Conservation (phyloP, 2,329 filamentous ascomycete genomes). For the Paecilomyces sp. region DNA sequence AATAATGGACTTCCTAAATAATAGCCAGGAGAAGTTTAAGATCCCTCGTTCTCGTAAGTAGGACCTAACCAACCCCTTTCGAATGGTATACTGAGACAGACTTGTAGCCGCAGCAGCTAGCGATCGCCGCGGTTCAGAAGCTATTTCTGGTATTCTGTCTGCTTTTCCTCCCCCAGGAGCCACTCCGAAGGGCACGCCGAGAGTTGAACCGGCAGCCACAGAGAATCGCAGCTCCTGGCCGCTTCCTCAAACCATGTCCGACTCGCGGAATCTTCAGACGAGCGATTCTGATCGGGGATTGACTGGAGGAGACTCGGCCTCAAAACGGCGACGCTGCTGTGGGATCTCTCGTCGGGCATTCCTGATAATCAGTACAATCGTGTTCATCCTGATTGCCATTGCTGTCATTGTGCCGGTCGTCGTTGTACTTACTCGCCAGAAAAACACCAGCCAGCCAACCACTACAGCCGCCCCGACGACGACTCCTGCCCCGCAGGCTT, state of each 20-base stretch:
- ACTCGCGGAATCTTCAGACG: constrained; percentile 22
- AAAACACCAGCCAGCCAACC: constrained; percentile 28
- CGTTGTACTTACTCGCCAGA: constrained; percentile 52
- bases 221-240: constrained; percentile 35
- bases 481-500: constrained; percentile 50
- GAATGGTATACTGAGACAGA: constrained; percentile 3
- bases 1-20: constrained; percentile 41
- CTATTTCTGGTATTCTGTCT: constrained; percentile 58
- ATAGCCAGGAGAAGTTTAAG: constrained; percentile 17
- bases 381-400: constrained; percentile 67
- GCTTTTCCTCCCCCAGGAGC: constrained; percentile 54
- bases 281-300: constrained; percentile 10
- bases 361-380: constrained; percentile 55
- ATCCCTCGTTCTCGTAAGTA: constrained; percentile 19
- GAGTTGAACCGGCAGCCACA: constrained; percentile 33
- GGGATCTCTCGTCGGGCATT: constrained; percentile 78
- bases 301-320: constrained; percentile 10
- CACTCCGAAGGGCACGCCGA: constrained; percentile 38
- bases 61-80: constrained; percentile 2
- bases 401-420: constrained; percentile 73
- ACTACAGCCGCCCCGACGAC: constrained; percentile 21
- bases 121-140: constrained; percentile 40
- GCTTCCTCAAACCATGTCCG: constrained; percentile 27
- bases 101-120: constrained; percentile 2
- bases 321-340: constrained; percentile 61